Evolutionary conservation across 2,329 filamentous ascomycete species (phyloP), one percentile per base, ranked within the genome.

Genomic region (Xylaria sp.): DNA sequence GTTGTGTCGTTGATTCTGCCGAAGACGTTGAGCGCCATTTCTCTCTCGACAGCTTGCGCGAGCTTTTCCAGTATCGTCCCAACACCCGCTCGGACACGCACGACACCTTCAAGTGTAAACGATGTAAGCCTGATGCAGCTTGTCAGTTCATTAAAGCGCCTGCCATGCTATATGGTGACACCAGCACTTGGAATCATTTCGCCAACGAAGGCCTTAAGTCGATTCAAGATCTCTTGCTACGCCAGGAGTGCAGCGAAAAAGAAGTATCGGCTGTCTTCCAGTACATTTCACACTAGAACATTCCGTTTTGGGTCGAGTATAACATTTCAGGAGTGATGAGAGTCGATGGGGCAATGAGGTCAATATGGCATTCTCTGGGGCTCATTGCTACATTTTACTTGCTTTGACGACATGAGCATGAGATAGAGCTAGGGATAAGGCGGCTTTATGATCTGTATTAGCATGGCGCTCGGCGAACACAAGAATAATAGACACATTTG

Each of bases 101-200:
- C 79, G 96, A 98, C 78, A 98, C 95, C 0, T 98, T 99, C 87
- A 98, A 97, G 83, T 99, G 96, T 81, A 98, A 97, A 84, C 87
- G 96, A 50, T 99, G 96, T 81, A 92, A 92, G 76, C 91, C 93
- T 0, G 93, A 97, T 76, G 95, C 95, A 0, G 91, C 70, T 13
- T 69, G 87, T 70, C 96, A 99, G 81, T 89, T 88, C 72, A 88
- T 98, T 77, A 98, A 98, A 80, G 94, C 95, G 1, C 92, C 92
- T 3, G 96, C 96, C 1, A 95, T 98, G 91, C 83, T 99, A 69
- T 99, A 99, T 78, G 96, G 96, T 62, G 96, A 99, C 78, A 98
- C 96, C 25, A 98, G 94, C 81, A 95, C 94, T n/a, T 99, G 96
- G 96, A 99, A 99, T 77, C 96, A 99, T 81, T 97, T 98, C 82